phyloP scores from a whole-genome alignment of 495 filamentous ascomycete species.

The Aspergillus egyptiacus region DNA sequence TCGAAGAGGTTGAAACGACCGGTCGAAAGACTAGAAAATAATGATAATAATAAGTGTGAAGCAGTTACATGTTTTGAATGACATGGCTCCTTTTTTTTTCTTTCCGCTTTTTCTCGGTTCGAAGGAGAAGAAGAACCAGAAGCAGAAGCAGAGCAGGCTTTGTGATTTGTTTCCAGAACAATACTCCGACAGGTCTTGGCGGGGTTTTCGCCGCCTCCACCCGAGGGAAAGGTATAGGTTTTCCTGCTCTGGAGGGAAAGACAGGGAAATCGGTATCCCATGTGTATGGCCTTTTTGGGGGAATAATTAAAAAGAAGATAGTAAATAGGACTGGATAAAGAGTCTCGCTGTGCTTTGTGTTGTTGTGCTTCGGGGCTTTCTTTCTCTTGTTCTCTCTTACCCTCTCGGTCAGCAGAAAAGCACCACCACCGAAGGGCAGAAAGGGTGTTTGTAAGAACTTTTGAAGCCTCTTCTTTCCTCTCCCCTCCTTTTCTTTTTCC shows the following conservation, averaged over 20 bases:
- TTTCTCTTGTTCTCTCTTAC: not conserved
- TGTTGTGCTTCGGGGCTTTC: not conserved
- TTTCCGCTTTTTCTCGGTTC: no score
- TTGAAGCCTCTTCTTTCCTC: slow-evolving; percentile 13
- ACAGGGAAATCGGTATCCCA: not conserved
- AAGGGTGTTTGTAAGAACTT: slow-evolving; percentile 13
- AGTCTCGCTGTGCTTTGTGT: not conserved
- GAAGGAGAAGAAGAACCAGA: not conserved
- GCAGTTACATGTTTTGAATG: no score
- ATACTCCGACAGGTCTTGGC: slow-evolving; percentile 12
- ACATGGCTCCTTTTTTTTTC: no score
- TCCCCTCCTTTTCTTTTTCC: slow-evolving; percentile 7
- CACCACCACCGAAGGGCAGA: slow-evolving; percentile 13
- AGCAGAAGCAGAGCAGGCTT: not conserved
- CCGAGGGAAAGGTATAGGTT: slow-evolving; percentile 3
- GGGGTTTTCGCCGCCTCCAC: slow-evolving; percentile 15
- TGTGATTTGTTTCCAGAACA: slow-evolving; percentile 3
- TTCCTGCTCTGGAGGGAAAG: not conserved
- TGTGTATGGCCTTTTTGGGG: not conserved
- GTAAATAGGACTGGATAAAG: not conserved
- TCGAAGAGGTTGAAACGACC: not conserved
- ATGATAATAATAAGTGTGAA: no score
- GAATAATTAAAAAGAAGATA: not conserved
- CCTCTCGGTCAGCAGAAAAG: slow-evolving; percentile 14
- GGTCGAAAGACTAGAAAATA: no score